Base-by-base conservation (phyloP, 2,329 filamentous ascomycete genomes). In the Alternaria triticimaculans region DNA sequence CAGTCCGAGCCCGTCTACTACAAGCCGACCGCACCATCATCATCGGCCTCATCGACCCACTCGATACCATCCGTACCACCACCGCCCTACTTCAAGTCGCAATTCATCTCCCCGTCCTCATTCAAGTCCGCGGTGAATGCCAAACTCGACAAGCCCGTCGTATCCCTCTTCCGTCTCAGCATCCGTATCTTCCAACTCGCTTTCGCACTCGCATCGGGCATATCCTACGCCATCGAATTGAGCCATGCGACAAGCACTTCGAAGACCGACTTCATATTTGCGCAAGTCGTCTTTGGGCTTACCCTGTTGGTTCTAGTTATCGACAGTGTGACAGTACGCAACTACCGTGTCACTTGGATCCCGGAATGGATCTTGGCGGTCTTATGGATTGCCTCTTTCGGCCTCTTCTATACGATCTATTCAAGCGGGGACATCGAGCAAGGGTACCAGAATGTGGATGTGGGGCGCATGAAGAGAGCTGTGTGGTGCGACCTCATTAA, bases 401-500 rank as follows among this genome's bases (percentile, higher is more conserved):
- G 58, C 5, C 54, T 67, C 5, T 73, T 73, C 53, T 72, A 71
- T 23, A 11, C 54, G 14, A 65, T 63, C 11, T 74, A 72, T 45
- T 9, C 66, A 1, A 28, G 15, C 14, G 54, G 45, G 2, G 43
- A 55, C 2, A 33, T 58, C 8, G 21, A 65, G 12, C 54, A 46
- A 15, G 56, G 50, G 2, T 75, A 70, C 37, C 26, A 51, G 1
- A 48, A 37, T 10, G 65, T 67, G 5, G 45, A 72, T 53, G 7
- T 56, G 10, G 65, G 63, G 12, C 63, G 72, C 2, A 72, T 73
- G 68, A 54, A 65, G 45, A 58, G 66, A 30, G 69, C 70, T 8
- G 66, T 72, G 15, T 75, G 72, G 73, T 62, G 70, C 14, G 61
- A 75, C 45, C 56, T 75, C 9, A 53, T 73, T 15, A 75, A 71